Conservation (phyloP, 768 basidiomycete species). For the Phylloporus arenicola region DNA sequence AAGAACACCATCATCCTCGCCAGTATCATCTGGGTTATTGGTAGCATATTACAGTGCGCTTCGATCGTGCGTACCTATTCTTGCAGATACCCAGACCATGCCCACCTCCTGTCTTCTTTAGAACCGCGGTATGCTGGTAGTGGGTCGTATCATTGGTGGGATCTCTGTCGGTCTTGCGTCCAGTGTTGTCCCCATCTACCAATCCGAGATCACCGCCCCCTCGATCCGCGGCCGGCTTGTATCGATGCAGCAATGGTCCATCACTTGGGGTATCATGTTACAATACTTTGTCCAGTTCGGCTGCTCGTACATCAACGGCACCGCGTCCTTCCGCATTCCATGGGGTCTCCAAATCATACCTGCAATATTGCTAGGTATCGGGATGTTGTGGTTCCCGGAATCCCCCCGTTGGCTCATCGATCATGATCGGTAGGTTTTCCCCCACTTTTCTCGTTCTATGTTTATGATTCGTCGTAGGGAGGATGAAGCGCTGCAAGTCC, state of each 20-base stretch:
- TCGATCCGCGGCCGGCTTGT: slow-evolving; percentile 70
- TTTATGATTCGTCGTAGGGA: slow-evolving; percentile 16
- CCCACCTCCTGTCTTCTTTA: slow-evolving; percentile 16
- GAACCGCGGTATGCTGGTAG: slow-evolving; percentile 73
- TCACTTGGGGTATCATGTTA: slow-evolving; percentile 73
- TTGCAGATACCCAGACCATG: background rate
- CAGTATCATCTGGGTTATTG: slow-evolving; percentile 68
- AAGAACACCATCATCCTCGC: slow-evolving; percentile 62
- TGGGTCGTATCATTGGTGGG: slow-evolving; percentile 63
- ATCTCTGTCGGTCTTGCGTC: slow-evolving; percentile 63
- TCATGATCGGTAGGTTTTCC: slow-evolving; percentile 39
- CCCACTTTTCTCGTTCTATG: background rate
- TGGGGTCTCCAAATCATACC: slow-evolving; percentile 80
- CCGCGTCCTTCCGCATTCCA: slow-evolving; percentile 72
- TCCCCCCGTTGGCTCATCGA: slow-evolving; percentile 72
- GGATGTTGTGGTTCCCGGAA: slow-evolving; percentile 67
- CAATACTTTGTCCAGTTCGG: slow-evolving; percentile 76
- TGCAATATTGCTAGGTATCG: slow-evolving; percentile 59
- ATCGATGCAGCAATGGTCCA: slow-evolving; percentile 75
- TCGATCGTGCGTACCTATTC: slow-evolving; percentile 32
- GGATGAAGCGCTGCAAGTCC: slow-evolving; percentile 61
- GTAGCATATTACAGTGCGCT: slow-evolving; percentile 67
- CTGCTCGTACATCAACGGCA: slow-evolving; percentile 60
- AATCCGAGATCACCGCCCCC: slow-evolving; percentile 69
- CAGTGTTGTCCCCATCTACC: slow-evolving; percentile 67